A percentile compares a stretch with the other conserved stretches of the same genome.
Evolutionary conservation across 1,284 basidiomycete genomes (phyloP).

Genomic region (Ceratorhiza oryzae-sativae): DNA sequence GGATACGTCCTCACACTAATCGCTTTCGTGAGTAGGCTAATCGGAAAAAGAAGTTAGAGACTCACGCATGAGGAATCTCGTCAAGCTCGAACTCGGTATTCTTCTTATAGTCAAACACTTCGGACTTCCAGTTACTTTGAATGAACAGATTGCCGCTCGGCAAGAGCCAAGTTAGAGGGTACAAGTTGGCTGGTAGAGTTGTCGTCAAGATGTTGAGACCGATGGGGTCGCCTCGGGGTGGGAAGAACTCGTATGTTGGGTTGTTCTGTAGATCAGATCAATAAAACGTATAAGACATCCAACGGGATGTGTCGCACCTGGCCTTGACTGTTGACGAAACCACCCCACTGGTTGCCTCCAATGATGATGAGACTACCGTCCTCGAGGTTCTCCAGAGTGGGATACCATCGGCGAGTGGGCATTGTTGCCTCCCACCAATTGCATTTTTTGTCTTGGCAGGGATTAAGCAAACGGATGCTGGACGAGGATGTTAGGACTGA

Average conservation of each 20-base stretch:
- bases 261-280: conserved; percentile 73
- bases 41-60: neutral
- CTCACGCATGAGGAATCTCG: conserved; percentile 40
- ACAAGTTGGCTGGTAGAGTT: conserved; percentile 89
- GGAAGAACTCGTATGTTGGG: conserved; percentile 83
- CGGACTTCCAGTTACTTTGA: conserved; percentile 71
- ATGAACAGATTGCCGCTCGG: conserved; percentile 83
- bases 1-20: conserved; percentile 81
- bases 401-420: conserved; percentile 43
- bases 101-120: conserved; percentile 69
- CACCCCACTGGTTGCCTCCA: conserved; percentile 76
- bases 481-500: too few species aligned
- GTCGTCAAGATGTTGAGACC: conserved; percentile 81
- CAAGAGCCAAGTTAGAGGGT: conserved; percentile 85
- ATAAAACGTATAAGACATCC: neutral
- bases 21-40: conserved; percentile 57
- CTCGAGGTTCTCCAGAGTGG: conserved; percentile 47
- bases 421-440: conserved; percentile 39
- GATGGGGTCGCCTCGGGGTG: conserved; percentile 64
- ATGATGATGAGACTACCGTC: conserved; percentile 59
- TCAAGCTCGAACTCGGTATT: conserved; percentile 50
- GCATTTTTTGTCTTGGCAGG: conserved; percentile 41
- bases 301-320: conserved; percentile 72
- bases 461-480: conserved; percentile 50
- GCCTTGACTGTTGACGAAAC: conserved; percentile 78